phyloP scores from a whole-genome alignment of 2,329 filamentous ascomycete genomes.

The Seiridium unicorne region DNA sequence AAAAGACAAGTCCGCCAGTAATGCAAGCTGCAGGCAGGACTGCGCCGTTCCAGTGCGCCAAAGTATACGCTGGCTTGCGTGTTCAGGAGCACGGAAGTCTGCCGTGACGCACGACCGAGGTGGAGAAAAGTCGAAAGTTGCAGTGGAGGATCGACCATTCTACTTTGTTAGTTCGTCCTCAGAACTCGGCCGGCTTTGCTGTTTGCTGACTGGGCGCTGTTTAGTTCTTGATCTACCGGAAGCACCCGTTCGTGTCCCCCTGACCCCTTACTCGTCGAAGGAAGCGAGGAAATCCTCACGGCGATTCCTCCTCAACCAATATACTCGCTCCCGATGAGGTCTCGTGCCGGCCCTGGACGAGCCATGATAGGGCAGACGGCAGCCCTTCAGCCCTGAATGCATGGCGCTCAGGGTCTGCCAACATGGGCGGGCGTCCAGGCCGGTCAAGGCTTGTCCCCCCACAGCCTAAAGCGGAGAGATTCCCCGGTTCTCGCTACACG shows the following conservation, averaged over 20 bases:
- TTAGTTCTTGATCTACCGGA: conserved; percentile 6
- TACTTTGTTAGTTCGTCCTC: not conserved
- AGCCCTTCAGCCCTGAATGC: conserved; percentile 1
- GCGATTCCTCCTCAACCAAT: not conserved
- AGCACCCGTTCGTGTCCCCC: conserved; percentile 1
- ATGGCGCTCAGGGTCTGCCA: not conserved
- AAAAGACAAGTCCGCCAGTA: not conserved
- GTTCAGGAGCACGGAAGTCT: conserved; percentile 1
- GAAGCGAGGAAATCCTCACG: not conserved
- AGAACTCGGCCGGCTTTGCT: not conserved
- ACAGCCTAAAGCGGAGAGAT: conserved; percentile 1
- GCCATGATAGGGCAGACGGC: not conserved
- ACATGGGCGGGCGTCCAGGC: not conserved
- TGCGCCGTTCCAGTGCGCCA: conserved; percentile 2
- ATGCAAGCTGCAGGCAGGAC: not conserved
- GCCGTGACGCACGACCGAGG: not conserved
- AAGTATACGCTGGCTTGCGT: conserved; percentile 7
- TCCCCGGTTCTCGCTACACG: conserved; percentile 5
- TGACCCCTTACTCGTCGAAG: not conserved
- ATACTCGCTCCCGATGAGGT: not conserved
- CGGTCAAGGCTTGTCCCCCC: not conserved
- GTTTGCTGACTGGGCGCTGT: not conserved
- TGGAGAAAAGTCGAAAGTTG: not conserved
- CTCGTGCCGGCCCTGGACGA: not conserved
- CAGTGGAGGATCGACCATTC: conserved; percentile 3